Base-by-base conservation (phyloP, 371 early-diverging fungal species). In the Lichtheimia ornata region DNA sequence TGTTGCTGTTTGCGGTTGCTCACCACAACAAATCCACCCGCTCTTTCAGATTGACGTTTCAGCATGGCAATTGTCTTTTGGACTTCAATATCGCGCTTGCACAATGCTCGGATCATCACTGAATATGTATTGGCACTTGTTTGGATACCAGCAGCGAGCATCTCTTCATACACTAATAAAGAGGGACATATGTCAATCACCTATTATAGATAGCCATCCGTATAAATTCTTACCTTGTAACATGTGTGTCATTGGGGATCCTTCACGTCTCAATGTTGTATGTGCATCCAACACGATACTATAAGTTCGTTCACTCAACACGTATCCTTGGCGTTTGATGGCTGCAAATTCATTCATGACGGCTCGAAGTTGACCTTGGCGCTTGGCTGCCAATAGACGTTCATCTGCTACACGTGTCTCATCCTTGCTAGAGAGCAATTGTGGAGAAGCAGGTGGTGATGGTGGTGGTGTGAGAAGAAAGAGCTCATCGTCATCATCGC, bases 281-380 rank as follows among this genome's bases (percentile, higher is more conserved):
- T 78, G 65, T 6, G 75, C 64, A 53, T 82, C 80, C 35, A 82
- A 64, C n/a, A 82, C 65, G 44, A 80, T 65, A 47, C 76, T 76
- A 30, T 76, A 82, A 6, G 80, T 76, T 25, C 72, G 71, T 17
- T 73, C 65, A 1, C 64, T 69, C 20, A 76, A 54, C 4, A 59
- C 40, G 20, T 72, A 64, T 6, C 73, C 73, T 64, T 76, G 70
- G 57, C 63, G 67, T 41, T 79, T 74, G 30, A 79, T 63, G 41
- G 69, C 53, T 17, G 58, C 56, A 28, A 70, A 72, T 55, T 73
- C 72, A 25, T 57, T 15, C 67, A 74, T 64, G 18, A 79, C 69
- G 15, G 52, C 44, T 30, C 67, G 69, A 24, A 79, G 61, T 25
- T 76, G 62, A 15, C 71, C 71, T 11, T 72, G 59, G n/a, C 76